Evolutionary conservation across 2,329 filamentous ascomycete species (phyloP), one percentile per base, ranked within the genome.

Genomic region (Hypoxylon sp.): DNA sequence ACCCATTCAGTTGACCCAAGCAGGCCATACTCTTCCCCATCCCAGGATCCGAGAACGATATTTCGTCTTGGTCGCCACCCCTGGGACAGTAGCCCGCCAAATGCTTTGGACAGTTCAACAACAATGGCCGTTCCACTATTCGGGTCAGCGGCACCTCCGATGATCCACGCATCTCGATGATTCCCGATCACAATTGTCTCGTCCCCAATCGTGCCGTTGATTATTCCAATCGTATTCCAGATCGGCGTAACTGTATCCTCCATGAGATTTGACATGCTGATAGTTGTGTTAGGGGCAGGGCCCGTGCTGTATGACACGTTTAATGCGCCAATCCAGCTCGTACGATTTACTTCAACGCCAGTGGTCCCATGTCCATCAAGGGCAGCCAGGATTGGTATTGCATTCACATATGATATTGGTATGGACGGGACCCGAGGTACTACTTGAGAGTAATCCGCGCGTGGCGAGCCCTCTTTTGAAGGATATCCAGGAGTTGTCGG

Each of bases 1-100:
- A 96, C 91, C 91, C 92, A 96, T 74, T 96, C 93, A 0, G 92
- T 94, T 2, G 90, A 93, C 0, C 93, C 93, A 6, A 96, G 78
- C 0, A 96, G 81, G 0, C 91, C 92, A 72, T 95, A 95, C 78
- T 96, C 93, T 77, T 92, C 90, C 0, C 85, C 89, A 69, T 91
- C 90, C 88, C 88, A 91, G 0, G 81, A 84, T 1, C 90, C 91
- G 66, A 96, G 89, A 9, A 95, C 90, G 58, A 94, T 91, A 0
- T 92, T 96, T 8, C 93, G 85, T 58, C 90, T 84, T 0, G 93
- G 93, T 74, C 90, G 91, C 93, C 93, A 96, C 7, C 92, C 92
- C n/a, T 84, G 84, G 11, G 88, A 83, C 0, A 92, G 78, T 6
- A 93, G 89, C 60, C 86, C 82, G 3, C 91, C 91, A 70, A 95